phyloP scores from a whole-genome alignment of 371 early-diverging fungal genomes.

The Gilbertella persicaria region DNA sequence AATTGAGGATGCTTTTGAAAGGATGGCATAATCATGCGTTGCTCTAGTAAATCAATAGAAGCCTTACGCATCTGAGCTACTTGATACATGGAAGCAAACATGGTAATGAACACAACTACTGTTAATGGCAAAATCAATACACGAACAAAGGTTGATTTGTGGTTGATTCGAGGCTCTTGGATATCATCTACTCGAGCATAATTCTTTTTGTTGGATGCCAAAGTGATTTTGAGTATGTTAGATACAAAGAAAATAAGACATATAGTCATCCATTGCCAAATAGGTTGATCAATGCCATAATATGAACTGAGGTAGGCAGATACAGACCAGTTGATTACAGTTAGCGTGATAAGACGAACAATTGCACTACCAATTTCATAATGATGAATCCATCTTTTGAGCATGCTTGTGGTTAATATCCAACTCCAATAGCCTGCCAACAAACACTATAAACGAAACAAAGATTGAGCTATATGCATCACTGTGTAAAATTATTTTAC shows the following conservation, averaged over 20 bases:
- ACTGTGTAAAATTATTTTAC: constrained; percentile 31
- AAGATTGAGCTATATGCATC: no score
- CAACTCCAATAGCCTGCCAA: constrained; percentile 64
- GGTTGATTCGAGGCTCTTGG: constrained; percentile 28
- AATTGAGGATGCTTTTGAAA: constrained; percentile 27
- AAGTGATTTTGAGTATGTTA: constrained; percentile 37
- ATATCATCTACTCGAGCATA: constrained; percentile 24
- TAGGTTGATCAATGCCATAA: constrained; percentile 60
- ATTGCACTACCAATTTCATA: constrained; percentile 62
- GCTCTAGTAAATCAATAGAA: constrained; percentile 20
- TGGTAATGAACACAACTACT: constrained; percentile 47
- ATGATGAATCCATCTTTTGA: constrained; percentile 61
- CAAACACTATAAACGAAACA: constrained; percentile 43
- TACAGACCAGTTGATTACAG: constrained; percentile 61
- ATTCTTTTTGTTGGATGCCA: constrained; percentile 32
- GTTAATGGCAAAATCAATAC: constrained; percentile 42
- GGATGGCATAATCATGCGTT: constrained; percentile 23
- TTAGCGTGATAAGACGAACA: constrained; percentile 61
- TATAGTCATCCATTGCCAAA: constrained; percentile 66
- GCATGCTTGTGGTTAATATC: constrained; percentile 60
- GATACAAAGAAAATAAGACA: constrained; percentile 48
- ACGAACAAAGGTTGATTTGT: constrained; percentile 43
- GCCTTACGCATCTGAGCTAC: constrained; percentile 32
- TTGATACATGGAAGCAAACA: constrained; percentile 44
- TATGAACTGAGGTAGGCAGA: constrained; percentile 54